Base-by-base conservation (phyloP, 257 asterid species). In the Echium plantagineum region DNA sequence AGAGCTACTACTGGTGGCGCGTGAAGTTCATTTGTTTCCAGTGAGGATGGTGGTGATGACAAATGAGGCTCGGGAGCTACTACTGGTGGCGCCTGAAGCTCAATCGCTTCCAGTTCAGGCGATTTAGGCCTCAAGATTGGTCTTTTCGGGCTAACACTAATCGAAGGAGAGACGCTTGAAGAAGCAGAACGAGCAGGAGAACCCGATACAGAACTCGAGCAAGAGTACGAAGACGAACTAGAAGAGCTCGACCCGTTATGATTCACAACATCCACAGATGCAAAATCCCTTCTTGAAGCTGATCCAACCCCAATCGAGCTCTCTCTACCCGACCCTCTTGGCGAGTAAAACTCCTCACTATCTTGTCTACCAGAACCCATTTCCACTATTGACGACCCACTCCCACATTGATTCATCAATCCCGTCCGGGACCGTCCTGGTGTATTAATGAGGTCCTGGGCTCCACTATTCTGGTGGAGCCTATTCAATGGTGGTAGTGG, bases 121-220 rank as follows among this genome's bases (percentile, higher is more conserved):
- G 96, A 86, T 63, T 89, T 89, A 15, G 94, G 94, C 32, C 77
- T 73, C 60, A 80, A 80, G 42, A 42, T 10, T 10, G 49, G 49
- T 13, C 63, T 69, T 63, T 77, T 81, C 21, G 95, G 89, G 71
- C 94, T 86, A 55, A 70, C 71, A 66, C 90, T 84, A 54, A 66
- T 79, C 5, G 78, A 89, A 16, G 98, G 95, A 4, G 98, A 90
- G 24, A 87, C 82, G 66, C 89, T 82, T 71, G 79, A 64, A 15
- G 96, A 85, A 54, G 81, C 75, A 54, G 97, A 88, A 83, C 94
- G 77, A 61, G 61, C 85, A 70, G 95, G 95, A 17, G 96, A 87
- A 35, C 79, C 95, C 22, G 85, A 80, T 12, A 63, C 86, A 13
- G 96, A 86, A 71, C 81, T 85, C 21, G 94, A 83, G 48, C 94